These are phyloP conservation scores for Nicotiana tomentosiformis DNA, from an alignment of 257 asterid genomes.

Conservation along the genomic window DNA sequence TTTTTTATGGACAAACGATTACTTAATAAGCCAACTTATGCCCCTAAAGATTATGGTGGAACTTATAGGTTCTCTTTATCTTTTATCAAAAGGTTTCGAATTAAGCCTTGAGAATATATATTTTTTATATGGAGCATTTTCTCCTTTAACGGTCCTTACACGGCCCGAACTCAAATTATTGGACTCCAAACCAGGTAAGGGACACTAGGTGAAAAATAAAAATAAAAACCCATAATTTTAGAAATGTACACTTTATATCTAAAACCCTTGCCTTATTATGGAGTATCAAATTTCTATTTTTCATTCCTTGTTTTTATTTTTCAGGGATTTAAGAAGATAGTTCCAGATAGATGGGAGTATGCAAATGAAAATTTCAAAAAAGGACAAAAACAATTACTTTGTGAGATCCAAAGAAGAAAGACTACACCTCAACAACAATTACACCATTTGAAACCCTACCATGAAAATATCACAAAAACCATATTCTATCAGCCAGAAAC, in stretches of 20 bases:
- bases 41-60: too few species aligned
- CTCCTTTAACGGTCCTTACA: too few species aligned
- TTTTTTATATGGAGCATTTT: too few species aligned
- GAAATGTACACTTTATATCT: background rate
- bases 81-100: too few species aligned
- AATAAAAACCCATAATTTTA: too few species aligned
- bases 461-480: background rate
- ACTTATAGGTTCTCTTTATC: too few species aligned
- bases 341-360: conserved; percentile 90
- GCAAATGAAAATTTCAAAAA: conserved; percentile 61
- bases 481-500: background rate
- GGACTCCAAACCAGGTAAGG: too few species aligned
- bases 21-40: too few species aligned
- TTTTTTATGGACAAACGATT: too few species aligned
- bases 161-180: too few species aligned
- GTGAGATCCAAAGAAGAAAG: conserved; percentile 91
- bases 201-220: too few species aligned
- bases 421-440: conserved; percentile 38
- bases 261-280: background rate
- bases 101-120: too few species aligned
- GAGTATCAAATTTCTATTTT: background rate
- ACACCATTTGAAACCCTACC: background rate
- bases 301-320: background rate
- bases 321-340: conserved; percentile 51
- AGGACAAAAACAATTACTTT: conserved; percentile 69